These are phyloP conservation scores for Boletus rufocinnamomeus DNA, from an alignment of 768 basidiomycete species.

Conservation along the genomic window DNA sequence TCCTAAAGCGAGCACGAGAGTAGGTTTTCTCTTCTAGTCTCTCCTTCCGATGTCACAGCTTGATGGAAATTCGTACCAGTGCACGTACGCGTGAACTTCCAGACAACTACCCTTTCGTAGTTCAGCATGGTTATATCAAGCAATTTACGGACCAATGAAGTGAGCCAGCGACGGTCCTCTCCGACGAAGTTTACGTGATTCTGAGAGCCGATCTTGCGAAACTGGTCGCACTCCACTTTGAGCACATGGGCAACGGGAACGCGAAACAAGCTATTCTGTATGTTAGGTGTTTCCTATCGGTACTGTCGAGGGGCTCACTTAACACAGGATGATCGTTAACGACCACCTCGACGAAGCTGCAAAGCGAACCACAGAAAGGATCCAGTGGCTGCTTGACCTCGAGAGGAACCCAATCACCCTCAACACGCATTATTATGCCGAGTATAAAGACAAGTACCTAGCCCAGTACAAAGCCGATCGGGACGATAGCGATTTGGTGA, in stretches of 20 bases:
- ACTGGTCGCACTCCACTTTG: constrained; percentile 61
- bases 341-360: constrained; percentile 51
- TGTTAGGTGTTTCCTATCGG: constrained; percentile 11
- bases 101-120: constrained; percentile 63
- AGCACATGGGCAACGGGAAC: constrained; percentile 54
- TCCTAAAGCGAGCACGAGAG: no score
- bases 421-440: no score
- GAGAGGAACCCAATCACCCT: constrained; percentile 52
- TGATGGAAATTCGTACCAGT: constrained; percentile 36
- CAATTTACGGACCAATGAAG: constrained; percentile 49
- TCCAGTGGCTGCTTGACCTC: constrained; percentile 51
- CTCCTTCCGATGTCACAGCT: no score
- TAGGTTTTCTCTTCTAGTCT: background rate
- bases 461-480: constrained; percentile 45
- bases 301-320: background rate
- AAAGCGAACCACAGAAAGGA: constrained; percentile 39
- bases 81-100: constrained; percentile 72
- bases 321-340: constrained; percentile 47
- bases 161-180: constrained; percentile 47
- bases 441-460: constrained; percentile 54
- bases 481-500: constrained; percentile 6
- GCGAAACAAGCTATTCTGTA: constrained; percentile 52
- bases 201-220: constrained; percentile 42
- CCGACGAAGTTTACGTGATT: constrained; percentile 39
- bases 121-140: constrained; percentile 52